Base-by-base conservation (phyloP, 768 basidiomycete species). In the Mycena maculata region DNA sequence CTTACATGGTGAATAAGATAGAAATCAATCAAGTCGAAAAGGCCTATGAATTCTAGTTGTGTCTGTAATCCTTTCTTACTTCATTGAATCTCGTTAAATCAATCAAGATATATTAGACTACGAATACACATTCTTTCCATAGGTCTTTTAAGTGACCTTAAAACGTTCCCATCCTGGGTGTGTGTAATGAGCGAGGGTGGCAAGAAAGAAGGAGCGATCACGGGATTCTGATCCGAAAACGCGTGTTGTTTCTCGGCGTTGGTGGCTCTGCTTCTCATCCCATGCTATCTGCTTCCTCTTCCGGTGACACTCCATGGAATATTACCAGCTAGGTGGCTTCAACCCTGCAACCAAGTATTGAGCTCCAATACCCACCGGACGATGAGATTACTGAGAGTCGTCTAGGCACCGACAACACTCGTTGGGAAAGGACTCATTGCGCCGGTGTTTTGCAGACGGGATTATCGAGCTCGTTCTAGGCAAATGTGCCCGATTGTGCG, bases 271-370 rank as follows among this genome's bases (percentile, higher is more conserved):
- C n/a, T 49, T 52, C 15, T 39, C 27, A 13, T 54, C 58, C n/a
- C 38, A 50, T 57, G 48, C 56, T 13, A n/a, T 30, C n/a, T 23
- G 15, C 38, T 6, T 36, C 6, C 8, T 36, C 33, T 36, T 36
- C 8, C 33, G 33, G 8, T 36, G 13, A 13, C 6, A 36, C 33
- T 36, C 8, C 33, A 63, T 63, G 62, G 61, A 68, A 8, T 67
- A 67, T 30, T 60, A 67, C 48, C 69, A 71, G 58, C 50, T 71
- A 18, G 69, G 69, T 63, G 68, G 71, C 62, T 72, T 69, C 11
- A 13, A 58, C 0, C 45, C 52, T 15, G 53, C 53, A 15, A 38
- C 67, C 33, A 36, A 49, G 65, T 71, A 42, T 54, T 28, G n/a
- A 15, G n/a, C 36, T 30, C 13, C 16, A 7, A 12, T 4, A 15